phyloP scores from a whole-genome alignment of 2,329 filamentous ascomycete species.

The Emydomyces testavorans region DNA sequence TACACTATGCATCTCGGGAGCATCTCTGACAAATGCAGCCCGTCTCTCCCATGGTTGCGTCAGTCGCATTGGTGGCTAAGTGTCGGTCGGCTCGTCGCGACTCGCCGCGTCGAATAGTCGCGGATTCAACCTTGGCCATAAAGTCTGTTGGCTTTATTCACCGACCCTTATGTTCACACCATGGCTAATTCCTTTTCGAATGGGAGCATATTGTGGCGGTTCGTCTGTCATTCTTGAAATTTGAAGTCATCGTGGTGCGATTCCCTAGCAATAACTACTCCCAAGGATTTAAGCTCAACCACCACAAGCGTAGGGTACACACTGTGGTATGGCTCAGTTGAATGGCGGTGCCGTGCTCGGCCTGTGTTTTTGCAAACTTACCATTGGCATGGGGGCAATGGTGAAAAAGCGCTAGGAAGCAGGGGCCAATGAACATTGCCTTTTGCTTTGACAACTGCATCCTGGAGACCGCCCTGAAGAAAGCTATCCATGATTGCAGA shows the following conservation, averaged over 20 bases:
- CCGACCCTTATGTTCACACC: neutral
- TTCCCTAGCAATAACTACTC: neutral
- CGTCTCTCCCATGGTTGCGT: neutral
- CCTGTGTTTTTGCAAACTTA: neutral
- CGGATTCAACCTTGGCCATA: constrained; percentile 6
- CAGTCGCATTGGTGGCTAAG: constrained; percentile 6
- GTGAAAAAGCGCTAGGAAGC: neutral
- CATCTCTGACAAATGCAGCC: neutral
- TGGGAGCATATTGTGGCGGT: neutral
- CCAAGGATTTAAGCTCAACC: neutral
- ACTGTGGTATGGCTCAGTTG: neutral
- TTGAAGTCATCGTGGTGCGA: neutral
- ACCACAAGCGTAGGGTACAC: no score
- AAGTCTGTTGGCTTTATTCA: constrained; percentile 4
- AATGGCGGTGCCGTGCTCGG: neutral
- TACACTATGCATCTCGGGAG: neutral
- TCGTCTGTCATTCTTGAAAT: neutral
- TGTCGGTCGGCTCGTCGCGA: constrained; percentile 10
- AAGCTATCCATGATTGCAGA: no score
- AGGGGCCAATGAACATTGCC: neutral
- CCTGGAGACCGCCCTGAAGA: no score
- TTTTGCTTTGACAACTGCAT: neutral
- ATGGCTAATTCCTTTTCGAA: neutral
- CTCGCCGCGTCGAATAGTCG: constrained; percentile 10
- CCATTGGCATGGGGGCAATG: neutral